Evolutionary conservation across 2,329 filamentous ascomycete genomes (phyloP).

Genomic region (Paraphaeosphaeria minitans): DNA sequence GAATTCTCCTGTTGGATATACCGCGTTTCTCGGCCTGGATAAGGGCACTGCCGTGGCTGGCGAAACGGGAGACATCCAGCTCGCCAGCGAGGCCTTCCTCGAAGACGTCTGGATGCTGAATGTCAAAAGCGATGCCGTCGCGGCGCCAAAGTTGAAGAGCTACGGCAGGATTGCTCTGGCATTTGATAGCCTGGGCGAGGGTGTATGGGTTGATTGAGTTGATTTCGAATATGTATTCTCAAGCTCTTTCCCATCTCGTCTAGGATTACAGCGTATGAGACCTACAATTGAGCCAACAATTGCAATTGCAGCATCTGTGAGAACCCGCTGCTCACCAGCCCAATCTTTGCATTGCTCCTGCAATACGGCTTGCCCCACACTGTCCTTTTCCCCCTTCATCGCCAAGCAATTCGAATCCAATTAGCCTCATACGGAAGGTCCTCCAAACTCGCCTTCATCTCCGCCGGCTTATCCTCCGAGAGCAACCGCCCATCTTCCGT

Average conservation of each 20-base stretch:
- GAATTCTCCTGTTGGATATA: slow-evolving; percentile 24
- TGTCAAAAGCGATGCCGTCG: slow-evolving; percentile 5
- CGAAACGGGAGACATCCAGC: background rate
- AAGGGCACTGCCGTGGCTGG: background rate
- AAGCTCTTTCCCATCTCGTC: background rate
- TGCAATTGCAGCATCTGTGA: too few relatives aligned
- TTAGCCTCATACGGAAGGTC: slow-evolving; percentile 16
- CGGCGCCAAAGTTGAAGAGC: slow-evolving; percentile 14
- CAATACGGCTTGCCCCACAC: background rate
- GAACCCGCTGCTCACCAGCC: background rate
- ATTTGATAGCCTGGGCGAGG: slow-evolving; percentile 27
- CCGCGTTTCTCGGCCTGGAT: slow-evolving; percentile 25
- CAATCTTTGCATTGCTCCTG: background rate
- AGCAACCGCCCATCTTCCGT: slow-evolving; percentile 6
- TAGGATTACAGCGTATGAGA: background rate
- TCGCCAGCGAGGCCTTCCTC: slow-evolving; percentile 11
- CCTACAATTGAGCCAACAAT: too few relatives aligned
- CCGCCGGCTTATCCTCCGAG: slow-evolving; percentile 19
- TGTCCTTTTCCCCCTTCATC: background rate
- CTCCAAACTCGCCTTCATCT: slow-evolving; percentile 19
- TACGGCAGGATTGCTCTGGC: slow-evolving; percentile 15
- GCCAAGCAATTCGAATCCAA: slow-evolving; percentile 3
- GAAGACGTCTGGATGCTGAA: slow-evolving; percentile 12
- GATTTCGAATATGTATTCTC: background rate
- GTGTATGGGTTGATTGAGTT: slow-evolving; percentile 41